Conservation (phyloP, 306 rosid genomes). For the Spatholobus suberectus region DNA sequence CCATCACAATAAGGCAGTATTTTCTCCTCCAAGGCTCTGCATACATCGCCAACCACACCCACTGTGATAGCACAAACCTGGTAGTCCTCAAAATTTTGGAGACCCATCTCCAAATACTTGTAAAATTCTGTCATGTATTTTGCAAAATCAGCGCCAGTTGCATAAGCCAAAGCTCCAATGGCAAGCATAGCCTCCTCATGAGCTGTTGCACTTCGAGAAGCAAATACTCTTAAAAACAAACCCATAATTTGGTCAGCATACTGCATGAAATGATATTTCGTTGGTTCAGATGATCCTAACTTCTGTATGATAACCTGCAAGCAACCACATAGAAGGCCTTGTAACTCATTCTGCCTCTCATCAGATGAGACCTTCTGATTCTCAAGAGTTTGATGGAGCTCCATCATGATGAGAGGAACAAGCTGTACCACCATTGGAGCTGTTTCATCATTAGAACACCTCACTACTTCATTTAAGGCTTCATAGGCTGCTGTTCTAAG, state of each 20-base stretch:
- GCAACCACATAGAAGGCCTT: constrained; percentile 98
- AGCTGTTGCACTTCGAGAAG: constrained; percentile 91
- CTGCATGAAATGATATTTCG: constrained; percentile 76
- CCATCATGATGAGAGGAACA: constrained; percentile 77
- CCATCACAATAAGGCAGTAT: constrained; percentile 88
- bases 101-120: constrained; percentile 89
- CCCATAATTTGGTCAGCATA: constrained; percentile 90
- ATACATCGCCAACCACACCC: constrained; percentile 92
- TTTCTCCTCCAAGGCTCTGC: constrained; percentile 92
- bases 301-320: constrained; percentile 94
- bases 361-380: constrained; percentile 72
- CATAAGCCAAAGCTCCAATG: constrained; percentile 95
- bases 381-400: constrained; percentile 86
- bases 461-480: constrained; percentile 90
- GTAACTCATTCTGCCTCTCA: constrained; percentile 88
- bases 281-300: constrained; percentile 80
- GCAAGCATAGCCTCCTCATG: constrained; percentile 99
- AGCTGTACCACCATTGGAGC: constrained; percentile 82
- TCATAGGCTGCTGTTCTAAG: constrained; percentile 95
- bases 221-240: constrained; percentile 85
- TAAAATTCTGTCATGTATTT: constrained; percentile 88
- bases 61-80: constrained; percentile 97
- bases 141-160: constrained; percentile 74
- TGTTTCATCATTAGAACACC: constrained; percentile 91
- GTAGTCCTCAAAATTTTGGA: constrained; percentile 94